Base-by-base conservation (phyloP, 345 rosid genomes). In the Bretschneidera sinensis region DNA sequence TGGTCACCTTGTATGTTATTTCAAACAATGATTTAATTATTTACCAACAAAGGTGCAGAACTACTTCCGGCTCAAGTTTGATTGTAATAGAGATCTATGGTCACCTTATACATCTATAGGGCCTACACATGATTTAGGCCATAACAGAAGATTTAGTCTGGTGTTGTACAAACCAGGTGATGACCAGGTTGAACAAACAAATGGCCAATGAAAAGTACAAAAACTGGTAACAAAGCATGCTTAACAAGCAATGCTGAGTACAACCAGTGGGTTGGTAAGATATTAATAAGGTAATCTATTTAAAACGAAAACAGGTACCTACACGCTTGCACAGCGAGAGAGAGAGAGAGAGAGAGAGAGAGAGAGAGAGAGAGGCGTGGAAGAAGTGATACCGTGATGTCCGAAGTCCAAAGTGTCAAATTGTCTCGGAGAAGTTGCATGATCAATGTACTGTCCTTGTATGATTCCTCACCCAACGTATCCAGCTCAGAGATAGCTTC, bases 381-480 rank as follows among this genome's bases (percentile, higher is more conserved):
- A n/a, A n/a, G 66, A 16, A 24, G 54, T 43, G 31, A 48, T 35
- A 94, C 99, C 69, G 87, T 76, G 76, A 86, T 78, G 78, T 94
- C 97, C 59, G 99, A 90, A 63, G 97, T 94, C 99, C 97, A 94
- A 17, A 94, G 92, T 18, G 99, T 94, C 63, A 94, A 78, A 55
- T 94, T 94, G 71, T 94, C 97, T 19, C 96, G 95, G 66, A 89
- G 95, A 66, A 94, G 95, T 79, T 94, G 97, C 99, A 94, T 94
- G 66, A 94, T 94, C 74, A 90, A 70, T 31, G 99, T 91, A 68
- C 96, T 91, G 73, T 94, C 97, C 83, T 90, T 90, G 95, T 94
- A 94, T 33, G 97, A 90, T 71, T 94, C 99, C 81, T 94, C 99
- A 11, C 97, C 97, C 72, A 94, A 58, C 13, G 97, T 88, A 69